These are phyloP conservation scores for Exophiala dermatitidis DNA, from an alignment of 2,329 filamentous ascomycete species.

Conservation along the genomic window DNA sequence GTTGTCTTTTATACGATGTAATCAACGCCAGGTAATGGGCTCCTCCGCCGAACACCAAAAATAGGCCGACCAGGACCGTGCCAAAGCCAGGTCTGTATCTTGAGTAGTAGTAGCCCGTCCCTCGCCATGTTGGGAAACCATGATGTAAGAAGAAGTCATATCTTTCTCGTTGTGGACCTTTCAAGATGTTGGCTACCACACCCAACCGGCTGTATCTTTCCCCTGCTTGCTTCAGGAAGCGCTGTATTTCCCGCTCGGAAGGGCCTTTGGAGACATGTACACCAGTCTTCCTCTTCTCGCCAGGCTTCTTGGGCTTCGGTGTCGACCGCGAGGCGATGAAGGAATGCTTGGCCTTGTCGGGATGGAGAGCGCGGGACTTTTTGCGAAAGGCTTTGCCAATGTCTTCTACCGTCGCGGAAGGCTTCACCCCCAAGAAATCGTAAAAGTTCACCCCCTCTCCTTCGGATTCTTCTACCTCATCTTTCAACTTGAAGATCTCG, in stretches of 20 bases:
- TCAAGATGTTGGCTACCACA: constrained; percentile 77
- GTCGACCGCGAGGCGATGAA: constrained; percentile 63
- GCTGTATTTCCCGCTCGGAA: constrained; percentile 64
- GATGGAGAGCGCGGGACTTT: constrained; percentile 74
- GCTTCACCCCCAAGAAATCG: constrained; percentile 72
- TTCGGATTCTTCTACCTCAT: constrained; percentile 72
- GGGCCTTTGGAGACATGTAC: constrained; percentile 64
- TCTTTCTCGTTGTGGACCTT: constrained; percentile 69
- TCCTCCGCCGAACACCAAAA: constrained; percentile 73
- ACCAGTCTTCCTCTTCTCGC: constrained; percentile 52
- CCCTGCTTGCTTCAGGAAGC: constrained; percentile 70
- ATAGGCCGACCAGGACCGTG: constrained; percentile 71
- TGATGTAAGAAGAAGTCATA: constrained; percentile 93
- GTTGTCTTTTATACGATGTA: constrained; percentile 81
- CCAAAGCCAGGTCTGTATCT: constrained; percentile 86
- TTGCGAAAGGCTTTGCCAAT: constrained; percentile 93
- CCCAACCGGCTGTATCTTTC: constrained; percentile 78
- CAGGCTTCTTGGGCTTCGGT: constrained; percentile 46
- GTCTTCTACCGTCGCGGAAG: constrained; percentile 71
- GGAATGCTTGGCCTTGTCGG: constrained; percentile 87
- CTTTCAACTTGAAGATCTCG: constrained; percentile 92
- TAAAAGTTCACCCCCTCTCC: constrained; percentile 83
- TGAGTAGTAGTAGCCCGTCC: constrained; percentile 96
- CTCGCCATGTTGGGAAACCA: constrained; percentile 94
- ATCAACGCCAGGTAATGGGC: constrained; percentile 81